phyloP scores from a whole-genome alignment of 768 basidiomycete genomes.

The Kwoniella europaea region DNA sequence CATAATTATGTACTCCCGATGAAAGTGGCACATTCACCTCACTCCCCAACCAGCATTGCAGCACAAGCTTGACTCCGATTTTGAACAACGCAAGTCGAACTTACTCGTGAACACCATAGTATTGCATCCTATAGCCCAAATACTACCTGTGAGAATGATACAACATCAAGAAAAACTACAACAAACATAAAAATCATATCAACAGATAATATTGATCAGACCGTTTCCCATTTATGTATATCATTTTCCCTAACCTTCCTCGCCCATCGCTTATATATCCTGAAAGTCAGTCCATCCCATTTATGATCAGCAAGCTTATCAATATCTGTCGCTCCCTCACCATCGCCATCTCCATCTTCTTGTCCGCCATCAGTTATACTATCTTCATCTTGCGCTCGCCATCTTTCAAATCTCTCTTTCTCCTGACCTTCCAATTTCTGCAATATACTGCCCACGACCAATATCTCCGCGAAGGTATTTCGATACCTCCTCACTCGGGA shows the following conservation, averaged over 20 bases:
- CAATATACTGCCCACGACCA: slow-evolving; percentile 47
- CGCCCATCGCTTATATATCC: slow-evolving; percentile 27
- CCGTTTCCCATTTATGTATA: slow-evolving; percentile 15
- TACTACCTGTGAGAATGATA: too few relatives aligned
- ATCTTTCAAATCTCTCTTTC: slow-evolving; percentile 45
- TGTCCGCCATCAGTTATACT: background rate
- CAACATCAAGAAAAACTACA: too few relatives aligned
- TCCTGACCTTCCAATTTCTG: slow-evolving; percentile 54
- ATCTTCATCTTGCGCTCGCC: slow-evolving; percentile 22
- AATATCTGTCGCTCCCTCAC: slow-evolving; percentile 16
- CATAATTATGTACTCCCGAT: background rate
- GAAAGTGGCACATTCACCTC: slow-evolving; percentile 10
- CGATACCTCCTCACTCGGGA: slow-evolving; percentile 42
- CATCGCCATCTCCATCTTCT: background rate
- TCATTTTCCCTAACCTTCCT: slow-evolving; percentile 25
- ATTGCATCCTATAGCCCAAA: too few relatives aligned
- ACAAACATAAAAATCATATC: background rate
- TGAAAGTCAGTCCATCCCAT: slow-evolving; percentile 29
- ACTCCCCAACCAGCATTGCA: background rate
- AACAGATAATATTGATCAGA: background rate
- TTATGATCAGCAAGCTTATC: slow-evolving; percentile 27
- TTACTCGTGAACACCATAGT: too few relatives aligned
- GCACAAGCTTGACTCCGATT: too few relatives aligned
- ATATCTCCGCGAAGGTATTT: slow-evolving; percentile 52
- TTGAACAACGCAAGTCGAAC: too few relatives aligned